Base-by-base conservation (phyloP, 2,329 filamentous ascomycete species). In the Lachnellula occidentalis region DNA sequence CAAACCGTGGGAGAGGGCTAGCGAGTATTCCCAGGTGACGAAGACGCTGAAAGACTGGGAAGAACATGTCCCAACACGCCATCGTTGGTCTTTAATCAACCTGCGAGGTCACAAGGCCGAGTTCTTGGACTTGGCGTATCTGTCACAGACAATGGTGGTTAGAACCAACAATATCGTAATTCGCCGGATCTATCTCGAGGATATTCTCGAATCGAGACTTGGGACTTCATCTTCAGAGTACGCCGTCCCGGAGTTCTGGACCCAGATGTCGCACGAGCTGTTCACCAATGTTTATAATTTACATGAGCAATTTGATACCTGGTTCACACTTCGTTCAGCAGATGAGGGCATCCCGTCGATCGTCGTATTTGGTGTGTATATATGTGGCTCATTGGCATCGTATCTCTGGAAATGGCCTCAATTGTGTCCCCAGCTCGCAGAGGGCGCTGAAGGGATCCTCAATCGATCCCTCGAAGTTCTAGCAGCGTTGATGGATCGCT, bases 351-450 rank as follows among this genome's bases (percentile, higher is more conserved):
- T 58, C 47, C 55, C 58, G 4, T 45, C 58, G 7, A 70, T 74
- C 22, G 64, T 73, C 6, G 71, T 71, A 9, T 74, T 73, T 46
- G 73, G 71, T 50, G 66, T 70, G 37, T 74, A 74, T 59, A 67
- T 71, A 46, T 74, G 71, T 55, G 72, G 71, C 9, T 73, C 70
- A 0, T 61, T 74, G n/a, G 66, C 58, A n/a, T 53, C 66, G 12
- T 66, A 68, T 45, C 64, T 72, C 2, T 67, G 63, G 62, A 64
- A 65, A 12, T 62, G 66, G 48, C 68, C 68, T 5, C 52, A 54
- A 21, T 27, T 19, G 52, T 41, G 22, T 15, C 14, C n/a, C 17
- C 11, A 50, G 46, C 52, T 15, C 52, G 54, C 22, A 19, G 39
- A 6, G 15, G 31, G n/a, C 50, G 66, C 67, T 4, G 65, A 69